Percentiles rank a stretch among this genome's conserved stretches.
These are phyloP conservation scores for Alternaria hordeiaustralica DNA, from an alignment of 2,329 filamentous ascomycete genomes.

Conservation along the genomic window DNA sequence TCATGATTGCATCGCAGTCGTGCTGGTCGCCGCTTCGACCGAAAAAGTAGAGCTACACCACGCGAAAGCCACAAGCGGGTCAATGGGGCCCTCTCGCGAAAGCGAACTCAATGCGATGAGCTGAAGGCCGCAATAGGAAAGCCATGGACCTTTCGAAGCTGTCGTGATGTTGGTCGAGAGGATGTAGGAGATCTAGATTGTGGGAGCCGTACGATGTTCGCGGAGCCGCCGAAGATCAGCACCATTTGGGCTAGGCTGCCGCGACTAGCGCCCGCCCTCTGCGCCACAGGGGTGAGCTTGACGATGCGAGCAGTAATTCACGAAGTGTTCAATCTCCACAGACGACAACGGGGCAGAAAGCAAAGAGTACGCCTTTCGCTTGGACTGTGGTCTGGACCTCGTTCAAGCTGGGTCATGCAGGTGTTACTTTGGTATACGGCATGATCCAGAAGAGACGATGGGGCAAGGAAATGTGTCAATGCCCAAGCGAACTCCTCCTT, in stretches of 20 bases:
- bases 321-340: too few species aligned
- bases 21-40: neutral
- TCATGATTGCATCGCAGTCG: neutral
- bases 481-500: neutral
- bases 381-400: too few species aligned
- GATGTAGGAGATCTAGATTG: neutral
- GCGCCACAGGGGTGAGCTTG: neutral
- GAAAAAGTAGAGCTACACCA: neutral
- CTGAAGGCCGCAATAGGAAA: neutral
- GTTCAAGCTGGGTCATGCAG: too few species aligned
- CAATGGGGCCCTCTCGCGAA: neutral
- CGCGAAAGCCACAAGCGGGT: neutral
- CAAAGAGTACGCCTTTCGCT: too few species aligned
- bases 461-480: neutral
- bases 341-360: too few species aligned
- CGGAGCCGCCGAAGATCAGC: neutral
- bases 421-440: too few species aligned
- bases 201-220: neutral
- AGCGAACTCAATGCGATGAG: neutral
- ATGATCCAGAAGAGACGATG: too few species aligned
- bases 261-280: neutral
- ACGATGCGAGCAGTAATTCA: neutral
- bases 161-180: neutral
- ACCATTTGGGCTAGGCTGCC: neutral
- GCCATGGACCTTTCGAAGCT: neutral